phyloP scores from a whole-genome alignment of 345 rosid genomes.

The Syzygium aqueum region DNA sequence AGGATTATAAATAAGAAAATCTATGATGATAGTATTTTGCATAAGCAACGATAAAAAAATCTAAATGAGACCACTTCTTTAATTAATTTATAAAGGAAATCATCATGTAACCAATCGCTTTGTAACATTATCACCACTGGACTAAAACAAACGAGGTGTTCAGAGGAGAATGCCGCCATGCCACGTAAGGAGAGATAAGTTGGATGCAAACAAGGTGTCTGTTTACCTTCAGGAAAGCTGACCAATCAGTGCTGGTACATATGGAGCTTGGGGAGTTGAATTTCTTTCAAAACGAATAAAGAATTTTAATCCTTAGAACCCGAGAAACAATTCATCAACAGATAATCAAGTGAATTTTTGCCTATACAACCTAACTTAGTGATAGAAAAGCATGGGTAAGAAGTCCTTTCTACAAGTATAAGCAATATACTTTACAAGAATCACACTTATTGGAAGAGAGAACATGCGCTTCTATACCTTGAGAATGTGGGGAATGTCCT shows the following conservation, averaged over 20 bases:
- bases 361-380: background rate
- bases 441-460: background rate
- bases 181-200: background rate
- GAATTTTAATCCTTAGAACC: background rate
- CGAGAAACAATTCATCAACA: background rate
- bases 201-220: background rate
- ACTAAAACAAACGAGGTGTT: background rate
- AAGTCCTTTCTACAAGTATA: background rate
- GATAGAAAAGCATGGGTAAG: background rate
- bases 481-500: slow-evolving; percentile 70
- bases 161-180: background rate
- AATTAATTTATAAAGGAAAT: background rate
- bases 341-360: background rate
- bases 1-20: background rate
- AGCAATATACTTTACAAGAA: background rate
- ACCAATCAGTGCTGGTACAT: slow-evolving; percentile 73
- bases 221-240: slow-evolving; percentile 77
- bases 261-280: slow-evolving; percentile 83
- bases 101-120: background rate
- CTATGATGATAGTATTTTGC: background rate
- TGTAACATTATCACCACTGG: background rate
- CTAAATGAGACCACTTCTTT: background rate
- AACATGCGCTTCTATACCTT: slow-evolving; percentile 36
- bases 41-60: background rate
- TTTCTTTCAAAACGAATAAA: slow-evolving; percentile 41